phyloP scores from a whole-genome alignment of 106 monocot genomes.

The Vanilla planifolia region DNA sequence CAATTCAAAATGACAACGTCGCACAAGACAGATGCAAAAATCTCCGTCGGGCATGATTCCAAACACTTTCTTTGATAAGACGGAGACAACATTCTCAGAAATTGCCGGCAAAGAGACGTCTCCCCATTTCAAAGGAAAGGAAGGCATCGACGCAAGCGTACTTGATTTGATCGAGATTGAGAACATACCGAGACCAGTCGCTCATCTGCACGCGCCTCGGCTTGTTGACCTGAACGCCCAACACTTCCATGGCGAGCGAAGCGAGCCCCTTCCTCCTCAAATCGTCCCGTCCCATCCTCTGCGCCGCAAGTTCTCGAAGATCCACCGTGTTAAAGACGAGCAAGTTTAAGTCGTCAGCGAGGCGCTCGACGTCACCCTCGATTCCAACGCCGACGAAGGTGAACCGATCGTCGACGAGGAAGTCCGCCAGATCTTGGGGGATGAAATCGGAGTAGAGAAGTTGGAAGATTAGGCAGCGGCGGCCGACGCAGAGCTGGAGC shows the following conservation, averaged over 20 bases:
- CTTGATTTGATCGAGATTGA: slow-evolving; percentile 35
- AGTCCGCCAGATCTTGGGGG: slow-evolving; percentile 23
- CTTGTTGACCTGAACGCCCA: slow-evolving; percentile 30
- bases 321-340: slow-evolving; percentile 16
- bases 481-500: slow-evolving; percentile 63
- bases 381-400: slow-evolving; percentile 58
- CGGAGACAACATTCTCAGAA: neutral
- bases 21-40: no score
- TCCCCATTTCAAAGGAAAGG: slow-evolving; percentile 51
- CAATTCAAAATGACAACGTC: no score
- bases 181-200: slow-evolving; percentile 23
- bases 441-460: slow-evolving; percentile 37
- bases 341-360: slow-evolving; percentile 18
- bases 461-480: slow-evolving; percentile 55
- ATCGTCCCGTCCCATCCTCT: slow-evolving; percentile 13
- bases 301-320: slow-evolving; percentile 26
- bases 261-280: slow-evolving; percentile 30
- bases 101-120: slow-evolving; percentile 17
- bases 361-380: slow-evolving; percentile 24
- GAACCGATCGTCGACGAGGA: slow-evolving; percentile 31
- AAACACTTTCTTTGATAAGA: no score
- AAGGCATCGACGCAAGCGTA: slow-evolving; percentile 55
- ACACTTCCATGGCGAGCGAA: slow-evolving; percentile 23
- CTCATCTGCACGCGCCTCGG: slow-evolving; percentile 29
- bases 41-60: no score